Conservation (phyloP, 495 filamentous ascomycete genomes). For the Pseudomonodictys pantanalensis region DNA sequence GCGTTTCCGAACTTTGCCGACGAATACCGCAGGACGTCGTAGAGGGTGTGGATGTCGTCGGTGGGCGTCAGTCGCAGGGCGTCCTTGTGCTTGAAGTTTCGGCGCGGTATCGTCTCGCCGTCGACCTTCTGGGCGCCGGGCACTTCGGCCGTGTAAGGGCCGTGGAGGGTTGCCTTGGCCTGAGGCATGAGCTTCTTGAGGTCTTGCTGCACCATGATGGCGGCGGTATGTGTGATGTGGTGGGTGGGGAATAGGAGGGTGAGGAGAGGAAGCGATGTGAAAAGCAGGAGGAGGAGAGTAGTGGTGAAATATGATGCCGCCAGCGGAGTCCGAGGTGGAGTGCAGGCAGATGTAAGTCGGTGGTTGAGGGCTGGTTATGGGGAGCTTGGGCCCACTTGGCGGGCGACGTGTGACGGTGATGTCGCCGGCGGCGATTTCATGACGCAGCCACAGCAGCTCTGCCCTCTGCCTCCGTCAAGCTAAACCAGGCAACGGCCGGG, state of each 20-base stretch:
- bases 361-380: too few relatives aligned
- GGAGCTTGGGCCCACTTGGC: not conserved
- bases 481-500: not conserved
- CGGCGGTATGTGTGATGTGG: not conserved
- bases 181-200: conserved; percentile 51
- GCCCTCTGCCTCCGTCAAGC: not conserved
- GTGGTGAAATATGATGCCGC: conserved; percentile 4
- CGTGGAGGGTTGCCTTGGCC: conserved; percentile 60
- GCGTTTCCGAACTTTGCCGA: conserved; percentile 83
- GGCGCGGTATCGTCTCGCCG: conserved; percentile 88
- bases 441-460: not conserved
- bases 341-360: not conserved
- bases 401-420: not conserved
- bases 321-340: conserved; percentile 14
- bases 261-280: conserved; percentile 9
- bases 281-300: conserved; percentile 10
- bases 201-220: conserved; percentile 37
- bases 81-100: conserved; percentile 68
- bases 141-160: conserved; percentile 76
- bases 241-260: not conserved
- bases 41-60: conserved; percentile 75
- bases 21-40: conserved; percentile 77
- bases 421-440: too few relatives aligned
- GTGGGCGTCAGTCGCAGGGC: conserved; percentile 64
- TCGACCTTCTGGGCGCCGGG: conserved; percentile 67